phyloP scores from a whole-genome alignment of 805 yeast species.

The Candida sanyiensis region DNA sequence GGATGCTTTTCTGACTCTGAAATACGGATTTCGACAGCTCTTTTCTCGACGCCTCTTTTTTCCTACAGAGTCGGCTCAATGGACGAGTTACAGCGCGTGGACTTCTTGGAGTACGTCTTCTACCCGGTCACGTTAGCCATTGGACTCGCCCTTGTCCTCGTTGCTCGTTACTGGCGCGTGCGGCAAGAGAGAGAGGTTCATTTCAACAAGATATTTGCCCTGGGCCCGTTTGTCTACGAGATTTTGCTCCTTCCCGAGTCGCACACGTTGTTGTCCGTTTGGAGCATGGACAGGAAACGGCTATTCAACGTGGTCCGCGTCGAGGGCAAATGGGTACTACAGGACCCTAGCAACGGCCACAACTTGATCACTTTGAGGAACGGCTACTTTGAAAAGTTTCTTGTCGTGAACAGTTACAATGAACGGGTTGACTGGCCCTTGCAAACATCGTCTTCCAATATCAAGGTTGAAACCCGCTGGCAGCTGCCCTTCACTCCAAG shows the following conservation, averaged over 20 bases:
- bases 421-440: slow-evolving; percentile 14
- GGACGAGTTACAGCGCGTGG: slow-evolving; percentile 7
- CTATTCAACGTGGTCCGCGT: slow-evolving; percentile 14
- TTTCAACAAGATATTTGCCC: slow-evolving; percentile 7
- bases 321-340: slow-evolving; percentile 18
- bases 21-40: too few relatives aligned
- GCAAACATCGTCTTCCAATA: slow-evolving; percentile 18
- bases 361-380: slow-evolving; percentile 18
- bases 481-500: not conserved
- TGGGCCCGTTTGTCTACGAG: slow-evolving; percentile 3
- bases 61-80: slow-evolving; percentile 1
- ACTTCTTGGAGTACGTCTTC: slow-evolving; percentile 7
- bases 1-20: too few relatives aligned
- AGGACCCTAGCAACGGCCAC: slow-evolving; percentile 7
- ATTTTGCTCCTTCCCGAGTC: slow-evolving; percentile 24
- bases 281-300: slow-evolving; percentile 22
- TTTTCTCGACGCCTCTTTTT: too few relatives aligned
- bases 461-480: slow-evolving; percentile 12
- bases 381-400: slow-evolving; percentile 15
- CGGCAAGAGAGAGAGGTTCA: slow-evolving; percentile 1
- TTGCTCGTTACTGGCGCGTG: slow-evolving; percentile 3
- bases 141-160: not conserved
- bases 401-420: slow-evolving; percentile 12
- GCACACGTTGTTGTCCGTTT: slow-evolving; percentile 21
- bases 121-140: slow-evolving; percentile 6